Percentiles rank a stretch among this genome's conserved stretches.
Evolutionary conservation across 176 grass and related monocot species (phyloP).

Genomic region (Oryza punctata): DNA sequence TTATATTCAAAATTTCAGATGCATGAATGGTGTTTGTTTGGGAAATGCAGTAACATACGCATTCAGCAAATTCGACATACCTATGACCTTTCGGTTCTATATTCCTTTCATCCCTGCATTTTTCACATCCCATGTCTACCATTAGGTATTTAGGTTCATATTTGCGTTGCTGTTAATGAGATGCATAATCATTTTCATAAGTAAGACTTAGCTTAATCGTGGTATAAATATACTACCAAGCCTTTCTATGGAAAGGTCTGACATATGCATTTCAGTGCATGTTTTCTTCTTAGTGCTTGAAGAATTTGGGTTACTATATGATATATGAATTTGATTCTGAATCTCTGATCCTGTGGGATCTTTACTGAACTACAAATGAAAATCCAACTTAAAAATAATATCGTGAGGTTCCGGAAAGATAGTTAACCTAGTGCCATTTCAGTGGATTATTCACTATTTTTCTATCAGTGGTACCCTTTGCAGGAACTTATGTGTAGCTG

Average conservation of each 20-base stretch:
- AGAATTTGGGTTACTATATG: neutral
- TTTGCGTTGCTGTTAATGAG: neutral
- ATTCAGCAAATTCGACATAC: neutral
- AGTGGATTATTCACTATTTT: neutral
- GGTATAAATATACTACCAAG: neutral
- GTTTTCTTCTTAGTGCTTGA: neutral
- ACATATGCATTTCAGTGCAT: slow-evolving; percentile 4
- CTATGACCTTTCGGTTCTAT: neutral
- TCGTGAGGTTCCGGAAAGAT: slow-evolving; percentile 9
- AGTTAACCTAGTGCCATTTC: neutral
- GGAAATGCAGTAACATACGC: neutral
- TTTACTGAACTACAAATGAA: neutral
- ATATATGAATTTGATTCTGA: neutral
- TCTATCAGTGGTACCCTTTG: neutral
- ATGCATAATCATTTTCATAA: neutral
- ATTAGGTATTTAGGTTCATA: neutral
- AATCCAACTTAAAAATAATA: neutral
- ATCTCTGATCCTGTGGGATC: neutral
- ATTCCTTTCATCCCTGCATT: neutral
- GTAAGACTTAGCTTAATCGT: neutral
- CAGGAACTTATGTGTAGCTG: neutral
- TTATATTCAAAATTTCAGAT: neutral
- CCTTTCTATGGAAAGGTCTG: neutral
- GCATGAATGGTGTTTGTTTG: neutral
- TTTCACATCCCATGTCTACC: neutral